Percentiles rank a stretch among this genome's conserved stretches.
Conservation (phyloP, 2,329 filamentous ascomycete genomes). For the Colletotrichum falcatum region DNA sequence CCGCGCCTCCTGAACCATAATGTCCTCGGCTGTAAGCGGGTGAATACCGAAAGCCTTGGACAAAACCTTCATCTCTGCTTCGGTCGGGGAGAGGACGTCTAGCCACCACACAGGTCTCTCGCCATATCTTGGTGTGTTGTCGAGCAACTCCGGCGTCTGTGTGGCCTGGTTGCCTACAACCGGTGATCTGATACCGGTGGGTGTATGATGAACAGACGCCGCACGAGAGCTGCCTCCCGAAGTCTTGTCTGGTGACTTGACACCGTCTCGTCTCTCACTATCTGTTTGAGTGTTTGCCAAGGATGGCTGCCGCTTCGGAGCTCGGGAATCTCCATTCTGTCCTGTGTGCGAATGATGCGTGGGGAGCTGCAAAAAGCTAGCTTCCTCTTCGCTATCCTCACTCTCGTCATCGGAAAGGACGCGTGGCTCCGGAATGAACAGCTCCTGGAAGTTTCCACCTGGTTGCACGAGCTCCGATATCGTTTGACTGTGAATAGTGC, state of each 20-base stretch:
- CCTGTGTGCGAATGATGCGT: slow-evolving; percentile 46
- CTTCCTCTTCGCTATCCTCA: slow-evolving; percentile 65
- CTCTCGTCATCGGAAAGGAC: slow-evolving; percentile 80
- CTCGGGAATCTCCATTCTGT: slow-evolving; percentile 57
- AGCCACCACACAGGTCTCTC: slow-evolving; percentile 97
- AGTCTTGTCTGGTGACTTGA: slow-evolving; percentile 48
- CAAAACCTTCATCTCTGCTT: slow-evolving; percentile 94
- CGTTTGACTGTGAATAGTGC: slow-evolving; percentile 94
- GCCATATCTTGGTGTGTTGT: slow-evolving; percentile 71
- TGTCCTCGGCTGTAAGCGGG: slow-evolving; percentile 94
- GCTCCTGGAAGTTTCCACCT: slow-evolving; percentile 83
- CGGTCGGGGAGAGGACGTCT: slow-evolving; percentile 89
- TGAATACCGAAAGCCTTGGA: slow-evolving; percentile 96
- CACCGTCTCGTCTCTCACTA: slow-evolving; percentile 46
- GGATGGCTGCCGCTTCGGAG: slow-evolving; percentile 61
- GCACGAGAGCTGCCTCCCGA: slow-evolving; percentile 48
- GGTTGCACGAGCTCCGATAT: slow-evolving; percentile 93
- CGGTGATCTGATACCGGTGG: slow-evolving; percentile 57
- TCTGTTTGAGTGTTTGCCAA: slow-evolving; percentile 48
- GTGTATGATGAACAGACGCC: slow-evolving; percentile 62
- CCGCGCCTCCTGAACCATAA: slow-evolving; percentile 95
- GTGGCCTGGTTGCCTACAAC: slow-evolving; percentile 45
- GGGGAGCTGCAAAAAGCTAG: slow-evolving; percentile 22
- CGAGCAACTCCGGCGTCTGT: slow-evolving; percentile 49
- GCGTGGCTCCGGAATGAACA: slow-evolving; percentile 90